Evolutionary conservation across 345 rosid genomes (phyloP).

Genomic region (Combretum micranthum): DNA sequence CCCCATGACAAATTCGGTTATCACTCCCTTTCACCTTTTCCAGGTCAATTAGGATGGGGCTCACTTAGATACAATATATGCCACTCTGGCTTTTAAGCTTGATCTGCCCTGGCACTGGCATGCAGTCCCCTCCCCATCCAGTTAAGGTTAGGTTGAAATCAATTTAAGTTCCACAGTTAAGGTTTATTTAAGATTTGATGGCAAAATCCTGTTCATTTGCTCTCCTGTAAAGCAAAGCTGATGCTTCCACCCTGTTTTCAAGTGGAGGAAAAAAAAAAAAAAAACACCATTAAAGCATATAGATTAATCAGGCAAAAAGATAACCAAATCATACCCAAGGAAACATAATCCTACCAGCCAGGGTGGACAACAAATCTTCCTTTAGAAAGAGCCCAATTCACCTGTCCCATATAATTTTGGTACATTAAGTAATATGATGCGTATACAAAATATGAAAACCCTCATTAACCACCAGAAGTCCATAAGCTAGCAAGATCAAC

Average conservation of each 20-base stretch:
- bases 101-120: too few species aligned
- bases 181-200: constrained; percentile 53
- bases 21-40: too few species aligned
- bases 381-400: constrained; percentile 77
- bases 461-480: not conserved
- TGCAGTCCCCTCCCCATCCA: too few species aligned
- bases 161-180: constrained; percentile 7
- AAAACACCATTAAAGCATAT: constrained; percentile 11
- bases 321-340: not conserved
- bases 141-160: constrained; percentile 15
- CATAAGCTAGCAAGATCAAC: not conserved
- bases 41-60: too few species aligned
- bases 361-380: constrained; percentile 90
- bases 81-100: too few species aligned
- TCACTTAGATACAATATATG: not conserved
- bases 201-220: constrained; percentile 84
- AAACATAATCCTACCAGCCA: constrained; percentile 66
- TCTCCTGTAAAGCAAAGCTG: constrained; percentile 92
- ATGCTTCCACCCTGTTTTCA: constrained; percentile 94
- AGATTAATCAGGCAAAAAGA: not conserved
- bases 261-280: not conserved
- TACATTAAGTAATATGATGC: not conserved
- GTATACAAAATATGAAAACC: too few species aligned
- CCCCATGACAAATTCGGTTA: too few species aligned
- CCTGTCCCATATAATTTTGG: constrained; percentile 44